These are phyloP conservation scores for Plasmodium knowlesi DNA, from an alignment of 169 alveolate species.

Conservation along the genomic window DNA sequence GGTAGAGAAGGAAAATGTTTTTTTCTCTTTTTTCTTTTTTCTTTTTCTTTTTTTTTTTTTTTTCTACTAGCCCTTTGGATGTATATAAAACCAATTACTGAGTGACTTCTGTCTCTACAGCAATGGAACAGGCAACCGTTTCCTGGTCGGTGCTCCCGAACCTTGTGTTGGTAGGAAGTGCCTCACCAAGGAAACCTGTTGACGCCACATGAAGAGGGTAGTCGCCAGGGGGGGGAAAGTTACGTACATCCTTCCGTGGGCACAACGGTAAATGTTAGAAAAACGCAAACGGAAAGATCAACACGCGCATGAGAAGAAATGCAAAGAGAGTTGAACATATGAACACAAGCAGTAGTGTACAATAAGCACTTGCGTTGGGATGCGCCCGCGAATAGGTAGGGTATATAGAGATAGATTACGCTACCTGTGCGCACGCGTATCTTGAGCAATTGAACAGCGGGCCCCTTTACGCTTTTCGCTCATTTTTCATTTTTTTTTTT, in stretches of 20 bases:
- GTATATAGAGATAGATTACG: neutral
- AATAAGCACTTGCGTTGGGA: neutral
- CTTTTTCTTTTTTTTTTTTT: too few relatives aligned
- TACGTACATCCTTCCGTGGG: neutral
- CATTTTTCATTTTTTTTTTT: neutral
- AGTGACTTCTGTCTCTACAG: neutral
- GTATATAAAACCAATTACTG: neutral
- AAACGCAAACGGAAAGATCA: neutral
- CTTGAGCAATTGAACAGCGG: neutral
- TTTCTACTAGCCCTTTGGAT: neutral
- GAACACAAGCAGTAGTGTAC: neutral
- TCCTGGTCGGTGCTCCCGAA: neutral
- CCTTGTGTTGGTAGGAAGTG: neutral
- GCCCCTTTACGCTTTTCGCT: neutral
- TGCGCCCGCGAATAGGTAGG: neutral
- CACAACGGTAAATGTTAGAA: neutral
- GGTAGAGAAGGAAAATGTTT: neutral
- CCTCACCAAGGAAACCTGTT: neutral
- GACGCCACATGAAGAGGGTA: neutral
- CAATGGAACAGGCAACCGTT: neutral
- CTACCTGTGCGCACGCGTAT: neutral
- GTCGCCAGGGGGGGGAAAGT: neutral
- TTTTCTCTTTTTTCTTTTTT: too few relatives aligned
- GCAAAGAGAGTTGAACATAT: neutral
- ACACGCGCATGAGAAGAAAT: neutral